Percentiles rank a stretch among this genome's conserved stretches.
phyloP scores from a whole-genome alignment of 2,329 filamentous ascomycete species.

The Fusarium sarcochroum region DNA sequence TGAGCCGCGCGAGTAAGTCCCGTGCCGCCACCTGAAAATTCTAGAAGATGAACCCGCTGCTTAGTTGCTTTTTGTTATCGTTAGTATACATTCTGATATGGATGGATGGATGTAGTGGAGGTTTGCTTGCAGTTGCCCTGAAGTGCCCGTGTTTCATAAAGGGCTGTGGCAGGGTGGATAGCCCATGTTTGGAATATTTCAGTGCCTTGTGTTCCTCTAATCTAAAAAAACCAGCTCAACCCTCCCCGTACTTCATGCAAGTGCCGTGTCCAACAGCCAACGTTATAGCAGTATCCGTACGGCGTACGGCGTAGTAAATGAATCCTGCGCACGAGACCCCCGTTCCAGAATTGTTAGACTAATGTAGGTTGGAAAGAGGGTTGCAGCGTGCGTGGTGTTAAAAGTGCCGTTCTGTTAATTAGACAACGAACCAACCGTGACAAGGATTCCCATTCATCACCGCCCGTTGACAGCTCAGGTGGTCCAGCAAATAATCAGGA shows the following conservation, averaged over 20 bases:
- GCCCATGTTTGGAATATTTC: constrained; percentile 30
- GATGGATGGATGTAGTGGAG: constrained; percentile 23
- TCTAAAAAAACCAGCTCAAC: constrained; percentile 35
- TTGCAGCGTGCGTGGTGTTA: constrained; percentile 13
- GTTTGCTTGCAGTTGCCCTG: constrained; percentile 24
- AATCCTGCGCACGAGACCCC: constrained; percentile 13
- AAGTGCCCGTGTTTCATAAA: constrained; percentile 30
- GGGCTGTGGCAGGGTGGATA: constrained; percentile 32
- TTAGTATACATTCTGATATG: not conserved
- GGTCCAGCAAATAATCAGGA: too few relatives aligned
- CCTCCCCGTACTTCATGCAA: constrained; percentile 17
- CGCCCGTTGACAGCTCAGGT: too few relatives aligned
- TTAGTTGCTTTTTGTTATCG: constrained; percentile 7
- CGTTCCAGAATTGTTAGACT: not conserved
- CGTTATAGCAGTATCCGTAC: constrained; percentile 11
- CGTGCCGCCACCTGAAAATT: constrained; percentile 32
- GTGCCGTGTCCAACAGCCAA: constrained; percentile 11
- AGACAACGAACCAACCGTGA: constrained; percentile 6
- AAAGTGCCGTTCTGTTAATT: constrained; percentile 9
- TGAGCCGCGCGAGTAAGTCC: constrained; percentile 24
- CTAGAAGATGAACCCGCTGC: constrained; percentile 33
- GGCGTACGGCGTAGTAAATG: constrained; percentile 33
- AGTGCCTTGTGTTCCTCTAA: constrained; percentile 40
- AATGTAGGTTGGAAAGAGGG: not conserved
- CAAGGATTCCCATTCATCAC: constrained; percentile 10